These are phyloP conservation scores for Amesomyces nigricolor DNA, from an alignment of 2,329 filamentous ascomycete species.

Conservation along the genomic window DNA sequence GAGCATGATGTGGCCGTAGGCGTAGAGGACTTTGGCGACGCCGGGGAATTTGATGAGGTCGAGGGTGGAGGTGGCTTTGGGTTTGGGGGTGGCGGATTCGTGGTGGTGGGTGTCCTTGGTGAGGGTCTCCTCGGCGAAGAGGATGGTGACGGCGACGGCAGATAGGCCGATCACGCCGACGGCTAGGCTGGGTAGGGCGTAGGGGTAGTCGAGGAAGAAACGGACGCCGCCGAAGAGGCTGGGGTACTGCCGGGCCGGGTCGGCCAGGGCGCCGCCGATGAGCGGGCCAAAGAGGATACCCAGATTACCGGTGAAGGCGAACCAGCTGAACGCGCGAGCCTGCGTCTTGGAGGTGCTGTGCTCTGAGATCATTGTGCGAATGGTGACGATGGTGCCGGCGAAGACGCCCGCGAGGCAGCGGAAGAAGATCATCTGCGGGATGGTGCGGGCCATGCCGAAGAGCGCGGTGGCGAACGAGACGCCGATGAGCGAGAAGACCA, in stretches of 20 bases:
- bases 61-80: slow-evolving; percentile 38
- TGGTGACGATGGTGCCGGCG: slow-evolving; percentile 65
- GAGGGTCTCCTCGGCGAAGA: slow-evolving; percentile 62
- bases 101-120: slow-evolving; percentile 22
- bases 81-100: slow-evolving; percentile 20
- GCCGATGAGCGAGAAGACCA: slow-evolving; percentile 62
- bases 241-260: slow-evolving; percentile 61
- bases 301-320: slow-evolving; percentile 68
- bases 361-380: slow-evolving; percentile 73
- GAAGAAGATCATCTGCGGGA: slow-evolving; percentile 71
- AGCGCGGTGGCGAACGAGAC: slow-evolving; percentile 54
- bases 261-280: slow-evolving; percentile 62
- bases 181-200: slow-evolving; percentile 58
- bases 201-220: slow-evolving; percentile 61
- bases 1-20: slow-evolving; percentile 61
- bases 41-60: slow-evolving; percentile 58
- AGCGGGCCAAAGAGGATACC: slow-evolving; percentile 69
- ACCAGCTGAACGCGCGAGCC: slow-evolving; percentile 68
- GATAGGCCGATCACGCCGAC: slow-evolving; percentile 49
- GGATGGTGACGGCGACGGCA: slow-evolving; percentile 43
- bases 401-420: slow-evolving; percentile 69
- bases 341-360: slow-evolving; percentile 64
- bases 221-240: slow-evolving; percentile 46
- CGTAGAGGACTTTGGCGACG: slow-evolving; percentile 59
- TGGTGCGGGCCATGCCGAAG: slow-evolving; percentile 61